Evolutionary conservation across 108 stramenopile genomes (phyloP).

Genomic region (Cyclotella baltica): DNA sequence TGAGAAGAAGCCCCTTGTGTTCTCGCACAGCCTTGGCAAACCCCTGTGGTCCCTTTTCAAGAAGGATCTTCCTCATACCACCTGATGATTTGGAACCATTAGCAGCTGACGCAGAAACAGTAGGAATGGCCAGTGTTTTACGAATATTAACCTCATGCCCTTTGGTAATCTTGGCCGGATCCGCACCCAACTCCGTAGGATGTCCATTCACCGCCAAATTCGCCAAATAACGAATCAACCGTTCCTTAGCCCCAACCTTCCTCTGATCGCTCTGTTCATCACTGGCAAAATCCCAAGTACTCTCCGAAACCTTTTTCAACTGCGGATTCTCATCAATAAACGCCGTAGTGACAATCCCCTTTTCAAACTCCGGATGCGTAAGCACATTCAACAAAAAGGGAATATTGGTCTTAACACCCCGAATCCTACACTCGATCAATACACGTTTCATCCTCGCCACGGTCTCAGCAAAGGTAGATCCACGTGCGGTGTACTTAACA

Average conservation of each 20-base stretch:
- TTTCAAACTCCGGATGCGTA: constrained; percentile 84
- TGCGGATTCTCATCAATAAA: constrained; percentile 90
- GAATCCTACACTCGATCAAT: constrained; percentile 88
- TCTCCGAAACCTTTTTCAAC: constrained; percentile 64
- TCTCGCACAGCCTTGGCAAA: constrained; percentile 93
- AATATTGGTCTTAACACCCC: constrained; percentile 91
- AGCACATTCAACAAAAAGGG: constrained; percentile 89
- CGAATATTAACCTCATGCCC: constrained; percentile 39
- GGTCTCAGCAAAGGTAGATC: constrained; percentile 71
- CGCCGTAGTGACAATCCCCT: constrained; percentile 81
- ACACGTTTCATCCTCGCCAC: constrained; percentile 86
- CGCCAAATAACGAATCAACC: constrained; percentile 82
- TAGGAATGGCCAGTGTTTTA: constrained; percentile 54
- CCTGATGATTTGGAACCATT: constrained; percentile 4
- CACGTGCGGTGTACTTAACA: constrained; percentile 92
- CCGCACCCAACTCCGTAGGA: constrained; percentile 86
- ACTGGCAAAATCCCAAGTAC: constrained; percentile 74
- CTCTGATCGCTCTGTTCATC: constrained; percentile 66
- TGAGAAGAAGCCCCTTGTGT: constrained; percentile 89
- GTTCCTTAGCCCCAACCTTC: constrained; percentile 69
- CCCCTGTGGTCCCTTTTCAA: constrained; percentile 83
- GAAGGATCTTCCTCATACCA: constrained; percentile 56
- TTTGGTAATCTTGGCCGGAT: constrained; percentile 57
- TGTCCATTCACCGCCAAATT: constrained; percentile 94
- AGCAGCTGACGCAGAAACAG: constrained; percentile 3